A percentile compares a stretch with the other conserved stretches of the same genome.
These are phyloP conservation scores for Aureobasidium sp. DNA, from an alignment of 2,329 filamentous ascomycete genomes.

Conservation along the genomic window DNA sequence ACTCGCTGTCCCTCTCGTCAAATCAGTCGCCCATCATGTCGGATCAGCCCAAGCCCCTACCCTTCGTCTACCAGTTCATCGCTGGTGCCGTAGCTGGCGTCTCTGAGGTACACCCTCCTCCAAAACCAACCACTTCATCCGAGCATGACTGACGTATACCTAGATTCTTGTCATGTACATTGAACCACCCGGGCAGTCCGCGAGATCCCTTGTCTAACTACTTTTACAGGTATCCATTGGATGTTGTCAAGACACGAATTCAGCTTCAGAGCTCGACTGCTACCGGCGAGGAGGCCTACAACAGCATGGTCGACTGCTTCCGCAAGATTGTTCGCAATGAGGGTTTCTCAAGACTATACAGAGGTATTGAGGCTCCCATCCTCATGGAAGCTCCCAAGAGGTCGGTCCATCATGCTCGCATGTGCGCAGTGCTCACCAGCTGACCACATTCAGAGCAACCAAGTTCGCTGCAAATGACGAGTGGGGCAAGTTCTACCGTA, in stretches of 20 bases:
- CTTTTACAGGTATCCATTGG: conserved; percentile 64
- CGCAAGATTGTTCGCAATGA: conserved; percentile 93
- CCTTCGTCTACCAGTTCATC: conserved; percentile 91
- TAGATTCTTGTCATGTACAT: conserved; percentile 48
- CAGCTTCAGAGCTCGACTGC: conserved; percentile 73
- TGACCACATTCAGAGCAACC: conserved; percentile 57
- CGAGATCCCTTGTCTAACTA: neutral
- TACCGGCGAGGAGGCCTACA: conserved; percentile 77
- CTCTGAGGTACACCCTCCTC: conserved; percentile 66
- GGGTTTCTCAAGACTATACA: conserved; percentile 86
- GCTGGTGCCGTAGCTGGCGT: conserved; percentile 97
- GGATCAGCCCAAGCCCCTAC: conserved; percentile 62
- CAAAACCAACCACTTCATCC: neutral
- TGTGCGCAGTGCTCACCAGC: neutral
- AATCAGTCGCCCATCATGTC: conserved; percentile 32
- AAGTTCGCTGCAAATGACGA: conserved; percentile 99
- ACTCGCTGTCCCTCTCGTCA: neutral
- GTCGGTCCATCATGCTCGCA: conserved; percentile 25
- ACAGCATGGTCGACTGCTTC: conserved; percentile 97
- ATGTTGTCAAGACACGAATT: conserved; percentile 96
- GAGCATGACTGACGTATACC: neutral
- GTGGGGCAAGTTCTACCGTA: conserved; percentile 92
- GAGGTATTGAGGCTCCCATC: conserved; percentile 90
- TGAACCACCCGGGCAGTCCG: neutral
- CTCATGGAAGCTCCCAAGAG: conserved; percentile 95